A percentile compares a stretch with the other conserved stretches of the same genome.
phyloP scores from a whole-genome alignment of 2,329 filamentous ascomycete species.

The Shiraia sp. region DNA sequence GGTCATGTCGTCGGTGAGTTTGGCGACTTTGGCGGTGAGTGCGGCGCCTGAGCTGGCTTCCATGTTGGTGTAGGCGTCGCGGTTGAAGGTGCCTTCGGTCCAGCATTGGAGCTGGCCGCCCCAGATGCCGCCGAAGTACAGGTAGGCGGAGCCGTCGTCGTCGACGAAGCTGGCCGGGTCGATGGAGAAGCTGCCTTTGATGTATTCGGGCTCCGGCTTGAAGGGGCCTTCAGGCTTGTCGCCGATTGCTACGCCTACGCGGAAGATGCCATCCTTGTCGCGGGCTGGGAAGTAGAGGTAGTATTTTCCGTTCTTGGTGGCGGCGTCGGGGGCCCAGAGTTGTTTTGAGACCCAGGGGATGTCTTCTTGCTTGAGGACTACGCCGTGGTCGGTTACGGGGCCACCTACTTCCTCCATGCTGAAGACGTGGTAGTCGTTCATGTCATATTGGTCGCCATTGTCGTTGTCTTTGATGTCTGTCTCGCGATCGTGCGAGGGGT shows the following conservation, averaged over 20 bases:
- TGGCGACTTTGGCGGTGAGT: conserved; percentile 68
- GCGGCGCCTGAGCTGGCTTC: conserved; percentile 52
- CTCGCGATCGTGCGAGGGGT: conserved; percentile 79
- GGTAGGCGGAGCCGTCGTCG: conserved; percentile 64
- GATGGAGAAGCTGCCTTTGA: conserved; percentile 73
- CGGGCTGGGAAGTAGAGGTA: conserved; percentile 79
- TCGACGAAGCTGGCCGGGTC: conserved; percentile 78
- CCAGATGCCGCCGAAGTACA: conserved; percentile 82
- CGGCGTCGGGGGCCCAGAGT: conserved; percentile 80
- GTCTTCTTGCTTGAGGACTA: conserved; percentile 66
- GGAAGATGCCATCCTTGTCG: conserved; percentile 70
- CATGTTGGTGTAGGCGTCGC: conserved; percentile 26
- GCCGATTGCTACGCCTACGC: conserved; percentile 71
- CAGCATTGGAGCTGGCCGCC: conserved; percentile 81
- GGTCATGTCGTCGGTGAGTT: conserved; percentile 67
- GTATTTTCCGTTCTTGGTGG: conserved; percentile 69
- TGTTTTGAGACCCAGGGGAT: conserved; percentile 79
- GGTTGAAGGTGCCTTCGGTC: conserved; percentile 63
- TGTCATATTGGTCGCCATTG: conserved; percentile 85
- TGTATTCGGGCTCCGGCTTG: conserved; percentile 64
- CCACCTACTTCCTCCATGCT: conserved; percentile 61
- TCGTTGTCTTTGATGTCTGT: conserved; percentile 77
- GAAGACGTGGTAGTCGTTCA: conserved; percentile 83
- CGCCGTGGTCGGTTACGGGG: conserved; percentile 72
- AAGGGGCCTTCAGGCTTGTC: conserved; percentile 72